Base-by-base conservation (phyloP, 208 protist genomes). In the Porcisia hertigi region DNA sequence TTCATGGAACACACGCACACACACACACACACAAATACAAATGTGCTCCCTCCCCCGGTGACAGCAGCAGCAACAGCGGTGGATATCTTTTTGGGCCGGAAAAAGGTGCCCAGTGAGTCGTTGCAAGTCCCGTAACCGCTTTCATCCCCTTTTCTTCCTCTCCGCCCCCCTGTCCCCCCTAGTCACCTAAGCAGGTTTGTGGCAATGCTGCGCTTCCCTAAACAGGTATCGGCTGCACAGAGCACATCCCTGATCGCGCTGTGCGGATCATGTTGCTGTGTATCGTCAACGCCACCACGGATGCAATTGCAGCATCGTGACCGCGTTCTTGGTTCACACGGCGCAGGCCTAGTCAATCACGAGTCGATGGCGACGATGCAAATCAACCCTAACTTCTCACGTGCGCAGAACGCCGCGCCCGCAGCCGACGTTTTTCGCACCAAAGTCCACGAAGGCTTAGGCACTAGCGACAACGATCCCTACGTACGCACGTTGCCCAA, bases 401-500 rank as follows among this genome's bases (percentile, higher is more conserved):
- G 74, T 20, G 69, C 87, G 14, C 80, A 84, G 1, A 75, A 79
- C 49, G 82, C 92, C 30, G 66, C 92, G 0, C 83, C 85, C 2
- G 85, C 92, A 6, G 89, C 92, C 0, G 93, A 97, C 76, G 84
- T 97, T 20, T 87, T 90, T 65, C 89, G 85, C 39, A 95, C 91
- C 0, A 83, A 85, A 30, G 85, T 95, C 30, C 88, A 97, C 73
- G 81, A 95, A 53, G 93, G 93, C 41, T 86, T 92, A 39, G 93
- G 93, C 20, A 97, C 93, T 3, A 84, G 88, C 43, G 86, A 71
- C 23, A 73, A 67, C 16, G 93, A 97, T 69, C 93, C 93, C 2
- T 97, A 97, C 80, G 12, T 83, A 14, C 87, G 93, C 49, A 95
- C 89, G 16, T 81, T 95, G 57, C 91, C 90, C 1, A 97, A 97